A percentile compares a stretch with the other conserved stretches of the same genome.
Conservation (phyloP, 306 rosid species). For the Comarum palustre region DNA sequence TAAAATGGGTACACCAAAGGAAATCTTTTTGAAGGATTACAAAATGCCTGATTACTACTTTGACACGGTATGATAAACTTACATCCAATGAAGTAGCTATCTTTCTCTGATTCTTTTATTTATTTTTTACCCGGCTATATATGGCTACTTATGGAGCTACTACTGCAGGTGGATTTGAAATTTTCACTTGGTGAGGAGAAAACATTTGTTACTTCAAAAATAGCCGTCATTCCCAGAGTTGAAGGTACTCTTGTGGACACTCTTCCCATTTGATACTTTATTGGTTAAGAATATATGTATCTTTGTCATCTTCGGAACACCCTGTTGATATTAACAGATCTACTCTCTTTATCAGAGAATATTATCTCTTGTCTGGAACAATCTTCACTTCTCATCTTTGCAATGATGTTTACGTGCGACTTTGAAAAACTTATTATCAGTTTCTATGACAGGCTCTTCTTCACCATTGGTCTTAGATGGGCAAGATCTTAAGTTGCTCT, state of each 20-base stretch:
- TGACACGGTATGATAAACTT: slow-evolving; percentile 48
- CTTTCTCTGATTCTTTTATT: slow-evolving; percentile 16
- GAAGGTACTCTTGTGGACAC: slow-evolving; percentile 50
- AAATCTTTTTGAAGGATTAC: slow-evolving; percentile 88
- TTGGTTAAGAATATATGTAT: slow-evolving; percentile 18
- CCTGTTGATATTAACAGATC: slow-evolving; percentile 1
- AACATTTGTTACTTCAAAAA: slow-evolving; percentile 73
- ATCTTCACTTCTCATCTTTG: background rate
- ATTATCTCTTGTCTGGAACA: background rate
- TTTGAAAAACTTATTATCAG: slow-evolving; percentile 4
- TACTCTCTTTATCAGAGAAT: background rate
- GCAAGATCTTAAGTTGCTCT: slow-evolving; percentile 58
- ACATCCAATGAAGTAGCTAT: slow-evolving; percentile 12
- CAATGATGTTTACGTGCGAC: background rate
- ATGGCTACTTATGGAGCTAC: slow-evolving; percentile 19
- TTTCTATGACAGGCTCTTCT: slow-evolving; percentile 54
- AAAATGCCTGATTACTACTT: slow-evolving; percentile 88
- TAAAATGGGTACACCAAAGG: slow-evolving; percentile 72
- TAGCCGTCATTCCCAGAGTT: slow-evolving; percentile 63
- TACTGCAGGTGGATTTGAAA: slow-evolving; percentile 71
- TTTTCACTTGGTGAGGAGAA: slow-evolving; percentile 84
- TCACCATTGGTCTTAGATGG: slow-evolving; percentile 78
- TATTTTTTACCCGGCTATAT: background rate
- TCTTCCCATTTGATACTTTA: slow-evolving; percentile 11
- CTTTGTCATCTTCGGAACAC: slow-evolving; percentile 17